Base-by-base conservation (phyloP, 805 yeast species). In the Ogataea chonburiensis region DNA sequence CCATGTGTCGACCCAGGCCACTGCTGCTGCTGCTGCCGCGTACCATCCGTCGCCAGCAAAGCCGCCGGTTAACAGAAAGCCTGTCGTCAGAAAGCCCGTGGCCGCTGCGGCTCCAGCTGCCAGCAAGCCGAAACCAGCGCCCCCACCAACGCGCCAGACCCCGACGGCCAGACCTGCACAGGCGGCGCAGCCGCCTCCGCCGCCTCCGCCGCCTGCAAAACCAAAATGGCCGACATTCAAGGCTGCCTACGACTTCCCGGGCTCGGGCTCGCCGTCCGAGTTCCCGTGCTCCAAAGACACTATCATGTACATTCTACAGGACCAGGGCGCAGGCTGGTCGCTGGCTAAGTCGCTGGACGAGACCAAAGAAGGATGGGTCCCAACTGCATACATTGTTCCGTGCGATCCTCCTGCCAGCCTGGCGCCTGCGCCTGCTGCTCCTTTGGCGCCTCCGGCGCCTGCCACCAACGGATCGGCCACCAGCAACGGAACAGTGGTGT, bases 321-420 rank as follows among this genome's bases (percentile, higher is more conserved):
- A 82, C 46, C 86, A 82, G 39, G 79, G 81, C 29, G 89, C 86
- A 44, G 96, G 96, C 12, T 93, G 99, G 99, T 91, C 95, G 51
- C 70, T 93, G 40, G 97, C 88, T 7, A 84, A 83, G 57, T 70
- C 77, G 21, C 58, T 81, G 43, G 89, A 83, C 53, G 93, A 85
- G 25, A 55, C 81, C 1, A 74, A 68, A 38, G 93, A 88, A 58
- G 99, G 99, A 5, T 93, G 98, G 98, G 91, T 93, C 9, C 99
- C 99, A 10, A 82, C 93, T 15, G 85, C 89, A n/a, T 93, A 89
- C 57, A 77, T 91, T 53, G 78, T 69, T 14, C 77, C 75, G 42
- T 73, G 75, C 46, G 74, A 61, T 3, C 71, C 75, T 9, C 77
- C 81, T 23, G 61, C 67, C 0, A 60, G 57, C 10, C 53, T 55